These are phyloP conservation scores for Plantago elongata DNA, from an alignment of 257 asterid genomes.

Conservation along the genomic window DNA sequence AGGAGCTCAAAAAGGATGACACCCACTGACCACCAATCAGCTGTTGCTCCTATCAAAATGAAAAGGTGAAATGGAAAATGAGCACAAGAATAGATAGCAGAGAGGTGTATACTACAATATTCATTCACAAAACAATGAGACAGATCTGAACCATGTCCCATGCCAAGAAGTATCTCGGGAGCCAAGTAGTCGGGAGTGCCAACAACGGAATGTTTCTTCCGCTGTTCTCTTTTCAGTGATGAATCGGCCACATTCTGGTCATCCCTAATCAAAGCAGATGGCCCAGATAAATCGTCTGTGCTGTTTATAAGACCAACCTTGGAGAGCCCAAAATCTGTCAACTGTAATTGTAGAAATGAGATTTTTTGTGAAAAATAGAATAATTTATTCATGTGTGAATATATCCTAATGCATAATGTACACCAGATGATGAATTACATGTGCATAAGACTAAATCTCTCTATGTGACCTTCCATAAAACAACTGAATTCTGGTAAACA, in stretches of 20 bases:
- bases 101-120: not conserved
- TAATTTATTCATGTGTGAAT: constrained; percentile 6
- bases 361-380: constrained; percentile 27
- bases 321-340: constrained; percentile 99
- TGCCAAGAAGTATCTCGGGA: constrained; percentile 99
- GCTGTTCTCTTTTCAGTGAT: constrained; percentile 58
- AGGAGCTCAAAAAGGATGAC: constrained; percentile 57
- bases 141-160: constrained; percentile 78
- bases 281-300: constrained; percentile 93
- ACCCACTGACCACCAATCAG: constrained; percentile 79
- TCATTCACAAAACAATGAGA: constrained; percentile 15
- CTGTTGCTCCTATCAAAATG: constrained; percentile 61
- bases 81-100: not conserved
- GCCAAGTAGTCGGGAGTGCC: constrained; percentile 99
- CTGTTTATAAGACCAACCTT: constrained; percentile 95
- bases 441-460: no score
- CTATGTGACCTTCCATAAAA: no score
- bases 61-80: constrained; percentile 6
- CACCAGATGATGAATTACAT: no score
- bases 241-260: constrained; percentile 52
- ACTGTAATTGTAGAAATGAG: constrained; percentile 54
- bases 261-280: constrained; percentile 66
- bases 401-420: no score
- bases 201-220: constrained; percentile 71
- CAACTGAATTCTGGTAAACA: no score